Evolutionary conservation across 148 eudicot genomes (phyloP), one percentile per base, ranked within the genome.

Genomic region (Cornus kousa): DNA sequence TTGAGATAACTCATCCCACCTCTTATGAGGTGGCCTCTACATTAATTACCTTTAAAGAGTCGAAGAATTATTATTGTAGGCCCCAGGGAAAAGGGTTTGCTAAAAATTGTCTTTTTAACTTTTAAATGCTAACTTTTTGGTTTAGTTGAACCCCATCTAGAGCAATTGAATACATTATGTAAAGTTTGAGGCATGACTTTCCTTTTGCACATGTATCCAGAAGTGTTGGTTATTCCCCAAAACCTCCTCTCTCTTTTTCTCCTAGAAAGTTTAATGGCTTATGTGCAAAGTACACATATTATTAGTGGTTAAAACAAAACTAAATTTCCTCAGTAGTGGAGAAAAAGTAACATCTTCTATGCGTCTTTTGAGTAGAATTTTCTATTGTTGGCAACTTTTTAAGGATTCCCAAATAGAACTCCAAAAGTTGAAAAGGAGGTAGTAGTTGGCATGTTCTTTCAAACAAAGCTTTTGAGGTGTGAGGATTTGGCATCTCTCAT

Each of bases 221-320:
- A 82, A 79, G 68, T 78, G 78, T 82, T n/a, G 39, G 33, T 32
- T 24, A 75, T 72, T 77, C 75, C 78, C 74, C 64, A 57, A 57
- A 70, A 73, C 72, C 76, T 35, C 73, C 73, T 80, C 81, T 73
- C 11, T 31, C 74, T n/a, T 32, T 81, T 72, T 67, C 73, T 75
- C 46, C 28, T 46, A 23, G 76, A 90, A 90, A 86, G 83, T 78
- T 82, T 83, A 77, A 87, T 35, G 5, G 89, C 93, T 88, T 88
- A 77, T 82, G 84, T 76, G 85, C 79, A 88, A 88, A 90, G 91
- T 73, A 67, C 68, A 32, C 50, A 40, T 60, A 72, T 80, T 80
- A 74, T 74, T 78, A 35, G 77, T 80, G 74, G 74, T 74, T 60
- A 71, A 71, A 69, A 84, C 37, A 35, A 35, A 35, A 28, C 28